Conservation (phyloP, 1,139 yeast genomes). For the Yamadazyma buinensis region DNA sequence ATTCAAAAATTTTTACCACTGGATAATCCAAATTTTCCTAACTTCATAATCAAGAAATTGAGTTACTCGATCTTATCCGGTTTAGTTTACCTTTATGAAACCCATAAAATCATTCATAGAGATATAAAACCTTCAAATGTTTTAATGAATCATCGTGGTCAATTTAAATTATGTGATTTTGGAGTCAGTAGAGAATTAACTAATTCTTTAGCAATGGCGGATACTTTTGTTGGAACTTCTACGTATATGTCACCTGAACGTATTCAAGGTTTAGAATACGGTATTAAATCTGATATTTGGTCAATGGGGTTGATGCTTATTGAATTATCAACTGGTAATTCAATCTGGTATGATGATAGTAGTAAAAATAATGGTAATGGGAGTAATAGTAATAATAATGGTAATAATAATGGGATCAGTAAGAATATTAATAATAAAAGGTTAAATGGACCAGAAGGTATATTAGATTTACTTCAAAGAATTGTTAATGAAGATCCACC, state of each 20-base stretch:
- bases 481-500: constrained; percentile 95
- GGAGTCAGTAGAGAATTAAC: constrained; percentile 91
- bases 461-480: constrained; percentile 82
- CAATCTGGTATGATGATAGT: constrained; percentile 37
- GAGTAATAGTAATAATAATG: constrained; percentile 10
- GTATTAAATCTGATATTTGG: constrained; percentile 96
- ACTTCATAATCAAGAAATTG: constrained; percentile 66
- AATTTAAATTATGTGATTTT: constrained; percentile 83
- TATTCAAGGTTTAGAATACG: constrained; percentile 89
- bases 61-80: constrained; percentile 79
- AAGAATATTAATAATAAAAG: constrained; percentile 10
- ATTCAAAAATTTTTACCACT: constrained; percentile 51
- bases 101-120: constrained; percentile 86
- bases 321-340: constrained; percentile 80
- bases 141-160: constrained; percentile 72
- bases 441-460: constrained; percentile 73
- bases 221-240: constrained; percentile 96
- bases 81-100: constrained; percentile 70
- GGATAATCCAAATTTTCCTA: constrained; percentile 44
- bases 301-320: constrained; percentile 86
- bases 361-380: not conserved
- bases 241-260: constrained; percentile 98
- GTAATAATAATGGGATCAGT: not conserved
- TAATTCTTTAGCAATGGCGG: constrained; percentile 80
- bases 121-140: constrained; percentile 81